Percentiles rank a stretch among this genome's conserved stretches.
phyloP scores from a whole-genome alignment of 352 stramenopile species.

The Pythium utonaiense region DNA sequence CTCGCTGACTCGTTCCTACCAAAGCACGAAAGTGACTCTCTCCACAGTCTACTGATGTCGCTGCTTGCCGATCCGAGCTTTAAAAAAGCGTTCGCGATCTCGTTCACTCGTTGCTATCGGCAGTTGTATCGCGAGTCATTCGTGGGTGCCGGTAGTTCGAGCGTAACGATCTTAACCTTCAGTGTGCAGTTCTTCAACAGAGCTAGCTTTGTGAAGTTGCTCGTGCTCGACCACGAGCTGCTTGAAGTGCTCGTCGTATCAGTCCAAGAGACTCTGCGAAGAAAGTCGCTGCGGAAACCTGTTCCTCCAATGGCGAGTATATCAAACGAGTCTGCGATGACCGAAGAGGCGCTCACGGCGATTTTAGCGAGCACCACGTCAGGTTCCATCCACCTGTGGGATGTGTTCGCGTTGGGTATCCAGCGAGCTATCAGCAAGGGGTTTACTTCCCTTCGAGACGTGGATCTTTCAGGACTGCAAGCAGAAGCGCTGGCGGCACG shows the following conservation, averaged over 20 bases:
- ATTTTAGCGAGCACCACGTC: background rate
- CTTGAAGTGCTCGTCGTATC: slow-evolving; percentile 70
- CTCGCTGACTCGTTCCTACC: slow-evolving; percentile 81
- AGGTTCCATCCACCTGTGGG: slow-evolving; percentile 40
- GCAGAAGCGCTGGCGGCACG: slow-evolving; percentile 34
- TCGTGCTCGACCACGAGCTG: slow-evolving; percentile 71
- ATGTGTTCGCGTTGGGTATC: slow-evolving; percentile 65
- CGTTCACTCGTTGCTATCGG: slow-evolving; percentile 94
- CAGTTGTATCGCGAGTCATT: slow-evolving; percentile 78
- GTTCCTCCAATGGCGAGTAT: background rate
- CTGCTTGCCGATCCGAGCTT: slow-evolving; percentile 96
- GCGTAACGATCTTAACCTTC: slow-evolving; percentile 90
- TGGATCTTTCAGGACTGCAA: slow-evolving; percentile 45
- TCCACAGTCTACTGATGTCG: slow-evolving; percentile 94
- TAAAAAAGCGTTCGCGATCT: slow-evolving; percentile 94
- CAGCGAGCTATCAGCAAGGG: slow-evolving; percentile 28
- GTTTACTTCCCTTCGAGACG: slow-evolving; percentile 35
- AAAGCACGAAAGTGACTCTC: slow-evolving; percentile 65
- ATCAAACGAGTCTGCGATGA: background rate
- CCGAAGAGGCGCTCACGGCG: background rate
- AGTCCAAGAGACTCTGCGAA: slow-evolving; percentile 65
- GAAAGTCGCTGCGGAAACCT: slow-evolving; percentile 27
- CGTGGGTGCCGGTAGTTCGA: slow-evolving; percentile 64
- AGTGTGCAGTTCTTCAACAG: slow-evolving; percentile 99
- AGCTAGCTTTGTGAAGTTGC: slow-evolving; percentile 92